phyloP scores from a whole-genome alignment of 2,329 filamentous ascomycete genomes.

The Aspergillus sp. region DNA sequence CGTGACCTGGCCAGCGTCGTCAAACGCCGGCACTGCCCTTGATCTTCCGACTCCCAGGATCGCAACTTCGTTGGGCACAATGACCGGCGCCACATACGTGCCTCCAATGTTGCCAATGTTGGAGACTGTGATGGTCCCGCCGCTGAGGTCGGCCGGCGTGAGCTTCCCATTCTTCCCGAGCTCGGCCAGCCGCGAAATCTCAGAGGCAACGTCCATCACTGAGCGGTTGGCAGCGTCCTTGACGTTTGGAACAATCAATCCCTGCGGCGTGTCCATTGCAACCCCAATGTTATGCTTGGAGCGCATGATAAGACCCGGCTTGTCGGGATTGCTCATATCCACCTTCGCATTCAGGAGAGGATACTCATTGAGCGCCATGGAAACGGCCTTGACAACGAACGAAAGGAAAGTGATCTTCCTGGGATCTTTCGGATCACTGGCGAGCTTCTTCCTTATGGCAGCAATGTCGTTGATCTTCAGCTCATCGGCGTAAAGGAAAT shows the following conservation, averaged over 20 bases:
- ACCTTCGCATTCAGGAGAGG: constrained; percentile 83
- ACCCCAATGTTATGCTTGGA: constrained; percentile 89
- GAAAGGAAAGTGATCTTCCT: constrained; percentile 79
- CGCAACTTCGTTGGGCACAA: constrained; percentile 81
- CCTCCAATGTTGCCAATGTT: constrained; percentile 96
- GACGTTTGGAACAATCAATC: constrained; percentile 85
- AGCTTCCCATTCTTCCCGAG: constrained; percentile 70
- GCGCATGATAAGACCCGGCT: constrained; percentile 68
- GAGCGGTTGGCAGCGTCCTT: constrained; percentile 70
- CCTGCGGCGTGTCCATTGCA: constrained; percentile 84
- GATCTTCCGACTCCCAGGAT: constrained; percentile 83
- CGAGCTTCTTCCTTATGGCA: constrained; percentile 63
- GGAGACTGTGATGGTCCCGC: constrained; percentile 88
- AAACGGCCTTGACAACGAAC: constrained; percentile 93
- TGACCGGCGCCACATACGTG: constrained; percentile 81
- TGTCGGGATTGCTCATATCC: constrained; percentile 52
- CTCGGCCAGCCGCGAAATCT: constrained; percentile 63
- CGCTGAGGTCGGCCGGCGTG: constrained; percentile 62
- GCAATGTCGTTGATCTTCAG: constrained; percentile 71
- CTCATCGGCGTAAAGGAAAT: constrained; percentile 91
- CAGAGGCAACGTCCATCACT: constrained; percentile 66
- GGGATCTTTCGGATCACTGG: constrained; percentile 44
- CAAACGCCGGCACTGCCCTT: constrained; percentile 71
- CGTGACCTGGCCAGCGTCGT: constrained; percentile 49
- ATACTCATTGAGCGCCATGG: constrained; percentile 68